A percentile compares a stretch with the other conserved stretches of the same genome.
phyloP scores from a whole-genome alignment of 495 filamentous ascomycete genomes.

The Hypoxylon fragiforme region DNA sequence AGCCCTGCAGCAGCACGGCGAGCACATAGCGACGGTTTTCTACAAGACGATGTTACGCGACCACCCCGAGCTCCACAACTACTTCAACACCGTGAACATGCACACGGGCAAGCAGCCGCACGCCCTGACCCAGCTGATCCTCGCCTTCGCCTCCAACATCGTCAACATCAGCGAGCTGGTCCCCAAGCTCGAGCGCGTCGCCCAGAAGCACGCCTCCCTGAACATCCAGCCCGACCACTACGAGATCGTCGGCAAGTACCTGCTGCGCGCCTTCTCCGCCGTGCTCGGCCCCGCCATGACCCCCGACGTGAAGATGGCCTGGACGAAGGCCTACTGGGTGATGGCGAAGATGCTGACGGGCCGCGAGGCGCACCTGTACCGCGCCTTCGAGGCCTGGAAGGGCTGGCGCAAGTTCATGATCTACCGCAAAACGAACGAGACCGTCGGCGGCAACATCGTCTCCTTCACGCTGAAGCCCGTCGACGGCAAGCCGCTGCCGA shows the following conservation, averaged over 20 bases:
- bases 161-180: constrained; percentile 66
- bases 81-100: constrained; percentile 74
- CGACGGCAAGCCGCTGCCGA: constrained; percentile 62
- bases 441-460: constrained; percentile 54
- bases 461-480: constrained; percentile 68
- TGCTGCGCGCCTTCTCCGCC: constrained; percentile 66
- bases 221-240: constrained; percentile 71
- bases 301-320: constrained; percentile 63
- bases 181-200: constrained; percentile 69
- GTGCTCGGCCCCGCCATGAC: constrained; percentile 70
- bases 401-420: constrained; percentile 71
- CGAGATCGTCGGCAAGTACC: constrained; percentile 66
- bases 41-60: constrained; percentile 68
- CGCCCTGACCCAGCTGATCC: constrained; percentile 66
- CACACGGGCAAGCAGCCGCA: constrained; percentile 66
- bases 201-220: constrained; percentile 73
- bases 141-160: constrained; percentile 71
- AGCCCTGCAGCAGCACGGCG: constrained; percentile 63
- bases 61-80: constrained; percentile 64
- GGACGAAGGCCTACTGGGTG: constrained; percentile 64
- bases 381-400: constrained; percentile 58
- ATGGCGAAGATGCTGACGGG: constrained; percentile 67
- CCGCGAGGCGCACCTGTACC: constrained; percentile 63
- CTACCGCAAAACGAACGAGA: constrained; percentile 60
- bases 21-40: constrained; percentile 66